Evolutionary conservation across 2,329 filamentous ascomycete species (phyloP).

Genomic region (Aspergillus floridensis): DNA sequence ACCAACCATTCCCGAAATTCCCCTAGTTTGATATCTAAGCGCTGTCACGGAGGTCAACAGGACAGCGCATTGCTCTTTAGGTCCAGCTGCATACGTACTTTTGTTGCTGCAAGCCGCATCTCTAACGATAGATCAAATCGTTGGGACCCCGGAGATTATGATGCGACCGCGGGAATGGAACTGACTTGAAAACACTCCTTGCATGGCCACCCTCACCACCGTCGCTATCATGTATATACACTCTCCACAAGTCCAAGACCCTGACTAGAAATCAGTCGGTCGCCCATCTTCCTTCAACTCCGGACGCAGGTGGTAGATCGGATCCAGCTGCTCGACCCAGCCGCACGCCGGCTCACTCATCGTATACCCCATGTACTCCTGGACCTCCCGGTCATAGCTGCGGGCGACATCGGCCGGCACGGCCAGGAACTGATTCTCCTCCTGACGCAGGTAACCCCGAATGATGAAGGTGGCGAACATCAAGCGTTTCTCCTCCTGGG

Average conservation of each 20-base stretch:
- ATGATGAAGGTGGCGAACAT: background rate
- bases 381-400: background rate
- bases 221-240: no score
- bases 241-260: background rate
- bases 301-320: background rate
- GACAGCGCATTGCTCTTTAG: background rate
- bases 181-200: no score
- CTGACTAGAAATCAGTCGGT: background rate
- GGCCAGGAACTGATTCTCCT: constrained; percentile 2
- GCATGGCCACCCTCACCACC: no score
- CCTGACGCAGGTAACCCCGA: background rate
- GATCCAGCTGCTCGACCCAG: background rate
- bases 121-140: no score
- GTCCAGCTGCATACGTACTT: background rate
- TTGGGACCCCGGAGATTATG: no score
- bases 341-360: constrained; percentile 1
- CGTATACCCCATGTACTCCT: background rate
- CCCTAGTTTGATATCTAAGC: no score
- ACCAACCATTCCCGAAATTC: no score
- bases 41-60: background rate
- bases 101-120: background rate
- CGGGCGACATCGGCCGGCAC: background rate
- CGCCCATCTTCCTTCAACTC: background rate
- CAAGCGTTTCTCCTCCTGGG: background rate
- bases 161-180: no score